Evolutionary conservation across 2,329 filamentous ascomycete species (phyloP).

Genomic region (Phialophora tarda): DNA sequence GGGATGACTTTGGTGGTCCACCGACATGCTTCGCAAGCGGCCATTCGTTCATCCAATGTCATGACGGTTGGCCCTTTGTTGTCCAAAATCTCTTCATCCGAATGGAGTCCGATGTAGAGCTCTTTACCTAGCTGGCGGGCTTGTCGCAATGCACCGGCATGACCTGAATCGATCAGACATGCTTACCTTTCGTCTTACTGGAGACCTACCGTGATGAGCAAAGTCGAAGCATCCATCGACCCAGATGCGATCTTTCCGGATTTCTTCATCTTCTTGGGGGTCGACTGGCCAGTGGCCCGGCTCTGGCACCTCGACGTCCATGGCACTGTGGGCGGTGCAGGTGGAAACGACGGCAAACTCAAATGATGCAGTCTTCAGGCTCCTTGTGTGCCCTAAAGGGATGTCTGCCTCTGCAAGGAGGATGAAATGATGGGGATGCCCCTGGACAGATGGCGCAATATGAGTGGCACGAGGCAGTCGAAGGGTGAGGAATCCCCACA

Average conservation of each 20-base stretch:
- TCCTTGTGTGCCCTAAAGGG: neutral
- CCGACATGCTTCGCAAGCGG: constrained; percentile 90
- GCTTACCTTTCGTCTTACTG: constrained; percentile 27
- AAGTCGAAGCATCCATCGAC: constrained; percentile 99
- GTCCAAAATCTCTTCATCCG: constrained; percentile 90
- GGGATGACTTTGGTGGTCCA: constrained; percentile 88
- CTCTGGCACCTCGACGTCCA: constrained; percentile 50
- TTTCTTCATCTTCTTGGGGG: constrained; percentile 63
- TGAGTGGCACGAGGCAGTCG: constrained; percentile 12
- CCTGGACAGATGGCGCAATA: constrained; percentile 26
- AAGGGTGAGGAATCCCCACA: neutral
- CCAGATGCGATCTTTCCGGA: constrained; percentile 81
- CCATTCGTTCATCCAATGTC: constrained; percentile 84
- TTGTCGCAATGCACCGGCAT: constrained; percentile 96
- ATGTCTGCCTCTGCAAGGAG: neutral
- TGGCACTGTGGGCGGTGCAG: neutral
- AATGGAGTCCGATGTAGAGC: constrained; percentile 91
- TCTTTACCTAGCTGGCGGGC: constrained; percentile 88
- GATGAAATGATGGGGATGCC: constrained; percentile 15
- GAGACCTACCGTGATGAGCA: constrained; percentile 81
- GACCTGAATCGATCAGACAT: constrained; percentile 61
- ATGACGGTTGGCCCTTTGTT: constrained; percentile 99
- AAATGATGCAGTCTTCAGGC: neutral
- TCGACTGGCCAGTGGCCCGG: constrained; percentile 68
- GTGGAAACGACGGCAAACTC: neutral